Conservation (phyloP, 192 early-diverging fungal genomes). For the Oehlia diaphana region DNA sequence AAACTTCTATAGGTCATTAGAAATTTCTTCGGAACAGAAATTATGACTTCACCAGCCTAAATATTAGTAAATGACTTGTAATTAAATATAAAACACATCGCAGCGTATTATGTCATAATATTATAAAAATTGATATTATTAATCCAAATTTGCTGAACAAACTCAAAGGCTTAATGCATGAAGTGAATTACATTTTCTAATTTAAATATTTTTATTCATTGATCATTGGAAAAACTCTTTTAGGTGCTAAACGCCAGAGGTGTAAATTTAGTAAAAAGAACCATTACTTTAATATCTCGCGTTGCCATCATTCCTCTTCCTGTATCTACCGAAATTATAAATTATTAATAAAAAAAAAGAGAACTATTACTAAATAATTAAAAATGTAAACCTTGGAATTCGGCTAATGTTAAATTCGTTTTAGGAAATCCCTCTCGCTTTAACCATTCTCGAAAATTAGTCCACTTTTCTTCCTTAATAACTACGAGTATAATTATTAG, state of each 20-base stretch:
- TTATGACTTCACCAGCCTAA: slow-evolving; percentile 55
- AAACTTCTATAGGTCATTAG: slow-evolving; percentile 44
- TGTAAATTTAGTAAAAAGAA: not conserved
- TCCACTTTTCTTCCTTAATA: slow-evolving; percentile 48
- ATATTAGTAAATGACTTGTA: not conserved
- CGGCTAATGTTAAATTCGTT: slow-evolving; percentile 54
- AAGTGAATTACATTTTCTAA: no score
- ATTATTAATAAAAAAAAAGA: not conserved
- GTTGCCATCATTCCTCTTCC: slow-evolving; percentile 65
- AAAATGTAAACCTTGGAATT: slow-evolving; percentile 45
- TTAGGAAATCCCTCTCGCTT: slow-evolving; percentile 46
- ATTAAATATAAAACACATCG: not conserved
- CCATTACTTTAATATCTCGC: slow-evolving; percentile 46
- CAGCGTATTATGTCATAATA: no score
- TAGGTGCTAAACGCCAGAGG: no score
- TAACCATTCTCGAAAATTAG: slow-evolving; percentile 52
- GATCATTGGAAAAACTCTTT: no score
- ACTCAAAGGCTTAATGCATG: no score
- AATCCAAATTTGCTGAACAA: no score
- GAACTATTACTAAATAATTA: not conserved
- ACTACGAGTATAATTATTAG: slow-evolving; percentile 24
- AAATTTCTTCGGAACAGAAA: slow-evolving; percentile 50
- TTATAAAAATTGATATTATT: no score
- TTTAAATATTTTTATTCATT: no score
- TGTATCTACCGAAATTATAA: slow-evolving; percentile 38